Conservation (phyloP, 768 basidiomycete species). For the Tephrocybe sp. region DNA sequence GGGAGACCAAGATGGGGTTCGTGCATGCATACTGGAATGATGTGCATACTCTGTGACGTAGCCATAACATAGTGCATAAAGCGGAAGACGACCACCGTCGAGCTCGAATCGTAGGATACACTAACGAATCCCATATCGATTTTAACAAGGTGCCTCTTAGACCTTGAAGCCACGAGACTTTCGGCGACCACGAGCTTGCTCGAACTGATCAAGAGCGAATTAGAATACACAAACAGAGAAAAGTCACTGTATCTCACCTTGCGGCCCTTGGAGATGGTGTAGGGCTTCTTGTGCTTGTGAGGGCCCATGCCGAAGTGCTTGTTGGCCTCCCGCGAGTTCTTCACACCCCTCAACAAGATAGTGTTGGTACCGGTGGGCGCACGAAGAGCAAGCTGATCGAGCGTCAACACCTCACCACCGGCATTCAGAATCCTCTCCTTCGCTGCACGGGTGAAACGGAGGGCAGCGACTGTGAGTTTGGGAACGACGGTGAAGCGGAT, state of each 20-base stretch:
- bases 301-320: conserved; percentile 99
- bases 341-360: conserved; percentile 87
- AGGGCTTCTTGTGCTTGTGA: conserved; percentile 98
- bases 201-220: conserved; percentile 59
- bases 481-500: conserved; percentile 83
- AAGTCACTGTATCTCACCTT: conserved; percentile 49
- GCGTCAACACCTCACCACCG: conserved; percentile 91
- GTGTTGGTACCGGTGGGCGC: conserved; percentile 96
- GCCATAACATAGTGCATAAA: conserved; percentile 36
- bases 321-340: conserved; percentile 91
- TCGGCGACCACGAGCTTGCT: conserved; percentile 98
- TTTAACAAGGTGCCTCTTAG: conserved; percentile 46
- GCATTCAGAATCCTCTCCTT: conserved; percentile 94
- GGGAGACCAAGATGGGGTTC: conserved; percentile 7
- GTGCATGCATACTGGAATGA: conserved; percentile 22
- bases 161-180: conserved; percentile 98
- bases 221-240: conserved; percentile 1
- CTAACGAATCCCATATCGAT: conserved; percentile 21
- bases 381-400: conserved; percentile 95
- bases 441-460: conserved; percentile 91
- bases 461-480: conserved; percentile 91
- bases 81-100: conserved; percentile 24
- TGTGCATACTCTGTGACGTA: conserved; percentile 27
- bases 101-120: conserved; percentile 25
- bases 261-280: conserved; percentile 94